Evolutionary conservation across 2,329 filamentous ascomycete species (phyloP).

Genomic region (Exophiala alcalophila): DNA sequence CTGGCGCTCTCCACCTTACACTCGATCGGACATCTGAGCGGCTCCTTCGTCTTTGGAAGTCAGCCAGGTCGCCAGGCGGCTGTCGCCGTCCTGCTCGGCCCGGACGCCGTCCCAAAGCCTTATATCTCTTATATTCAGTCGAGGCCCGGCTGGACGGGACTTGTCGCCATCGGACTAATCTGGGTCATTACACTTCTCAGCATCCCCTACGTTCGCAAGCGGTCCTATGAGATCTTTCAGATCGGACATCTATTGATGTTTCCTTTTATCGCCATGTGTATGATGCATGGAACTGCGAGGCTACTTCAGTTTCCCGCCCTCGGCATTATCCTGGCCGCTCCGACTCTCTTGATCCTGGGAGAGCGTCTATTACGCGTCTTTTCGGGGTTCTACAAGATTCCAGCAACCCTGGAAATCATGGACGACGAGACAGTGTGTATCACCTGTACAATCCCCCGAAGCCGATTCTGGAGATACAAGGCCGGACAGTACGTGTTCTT

Average conservation of each 20-base stretch:
- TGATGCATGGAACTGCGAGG: slow-evolving; percentile 48
- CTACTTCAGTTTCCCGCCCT: slow-evolving; percentile 57
- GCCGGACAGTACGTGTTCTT: slow-evolving; percentile 59
- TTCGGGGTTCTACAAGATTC: slow-evolving; percentile 50
- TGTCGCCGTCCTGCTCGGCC: slow-evolving; percentile 47
- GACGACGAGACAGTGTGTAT: slow-evolving; percentile 55
- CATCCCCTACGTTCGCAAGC: slow-evolving; percentile 50
- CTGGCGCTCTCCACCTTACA: slow-evolving; percentile 53
- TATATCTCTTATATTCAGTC: slow-evolving; percentile 50
- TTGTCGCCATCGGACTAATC: slow-evolving; percentile 51
- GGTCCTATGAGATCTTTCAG: slow-evolving; percentile 58
- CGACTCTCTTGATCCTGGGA: slow-evolving; percentile 50
- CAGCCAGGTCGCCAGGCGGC: slow-evolving; percentile 43
- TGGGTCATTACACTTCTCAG: slow-evolving; percentile 50
- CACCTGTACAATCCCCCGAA: slow-evolving; percentile 47
- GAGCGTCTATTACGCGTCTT: slow-evolving; percentile 49
- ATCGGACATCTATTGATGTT: slow-evolving; percentile 58
- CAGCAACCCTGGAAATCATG: slow-evolving; percentile 49
- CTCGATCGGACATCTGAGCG: slow-evolving; percentile 54
- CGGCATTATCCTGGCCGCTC: slow-evolving; percentile 56
- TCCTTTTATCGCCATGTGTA: too few relatives aligned
- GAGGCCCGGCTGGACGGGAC: slow-evolving; percentile 51
- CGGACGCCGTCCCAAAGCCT: slow-evolving; percentile 43
- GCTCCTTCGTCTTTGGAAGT: slow-evolving; percentile 52
- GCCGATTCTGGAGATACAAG: slow-evolving; percentile 52